Percentiles rank a stretch among this genome's conserved stretches.
phyloP scores from a whole-genome alignment of 2,329 filamentous ascomycete genomes.

The Corinectria fuckeliana region DNA sequence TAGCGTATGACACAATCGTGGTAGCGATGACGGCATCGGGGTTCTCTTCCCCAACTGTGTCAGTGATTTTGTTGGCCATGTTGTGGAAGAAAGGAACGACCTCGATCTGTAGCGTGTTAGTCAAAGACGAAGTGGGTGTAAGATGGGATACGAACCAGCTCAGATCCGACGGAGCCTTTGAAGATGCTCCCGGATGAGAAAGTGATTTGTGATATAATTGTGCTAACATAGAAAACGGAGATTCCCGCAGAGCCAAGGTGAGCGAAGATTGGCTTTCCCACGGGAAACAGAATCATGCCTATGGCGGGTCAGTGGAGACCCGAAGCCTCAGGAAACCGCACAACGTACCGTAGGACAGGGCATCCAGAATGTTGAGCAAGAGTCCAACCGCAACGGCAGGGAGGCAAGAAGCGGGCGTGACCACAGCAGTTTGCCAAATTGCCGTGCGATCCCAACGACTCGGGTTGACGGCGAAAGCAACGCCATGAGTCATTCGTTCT shows the following conservation, averaged over 20 bases:
- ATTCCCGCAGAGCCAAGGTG: conserved; percentile 91
- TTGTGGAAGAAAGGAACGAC: conserved; percentile 99
- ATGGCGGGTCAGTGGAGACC: conserved; percentile 24
- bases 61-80: conserved; percentile 90
- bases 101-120: conserved; percentile 69
- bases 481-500: conserved; percentile 38
- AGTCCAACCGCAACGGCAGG: conserved; percentile 89
- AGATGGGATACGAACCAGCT: conserved; percentile 67
- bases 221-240: conserved; percentile 98
- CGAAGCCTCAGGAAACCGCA: neutral
- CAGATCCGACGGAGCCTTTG: conserved; percentile 88
- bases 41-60: conserved; percentile 77
- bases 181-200: conserved; percentile 91
- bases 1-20: conserved; percentile 87
- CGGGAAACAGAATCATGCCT: conserved; percentile 93
- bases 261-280: conserved; percentile 85
- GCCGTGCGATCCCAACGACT: conserved; percentile 74
- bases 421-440: conserved; percentile 68
- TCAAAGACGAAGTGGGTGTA: neutral
- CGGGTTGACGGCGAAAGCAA: conserved; percentile 59
- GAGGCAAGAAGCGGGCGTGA: conserved; percentile 73
- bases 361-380: conserved; percentile 91
- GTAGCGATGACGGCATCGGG: conserved; percentile 90
- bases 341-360: conserved; percentile 81
- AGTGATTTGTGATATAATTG: conserved; percentile 89